Conservation (phyloP, 441 rosid genomes). For the Erodium trifolium region DNA sequence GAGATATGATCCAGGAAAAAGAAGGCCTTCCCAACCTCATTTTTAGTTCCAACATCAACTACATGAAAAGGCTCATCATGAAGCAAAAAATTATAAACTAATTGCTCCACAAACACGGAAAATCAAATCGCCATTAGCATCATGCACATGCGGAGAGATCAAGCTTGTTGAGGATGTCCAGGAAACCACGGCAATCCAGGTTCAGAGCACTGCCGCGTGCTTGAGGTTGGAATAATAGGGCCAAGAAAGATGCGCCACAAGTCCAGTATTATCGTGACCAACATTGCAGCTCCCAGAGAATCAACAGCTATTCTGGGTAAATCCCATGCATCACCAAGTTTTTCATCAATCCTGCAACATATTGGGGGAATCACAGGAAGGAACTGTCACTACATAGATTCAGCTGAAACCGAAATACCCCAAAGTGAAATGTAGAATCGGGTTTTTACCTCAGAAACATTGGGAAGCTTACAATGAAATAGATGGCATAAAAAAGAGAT, state of each 20-base stretch:
- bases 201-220: slow-evolving; percentile 47
- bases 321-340: slow-evolving; percentile 73
- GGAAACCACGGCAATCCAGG: slow-evolving; percentile 87
- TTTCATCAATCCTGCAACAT: slow-evolving; percentile 73
- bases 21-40: background rate
- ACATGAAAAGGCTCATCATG: background rate
- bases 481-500: slow-evolving; percentile 87
- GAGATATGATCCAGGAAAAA: background rate
- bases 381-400: background rate
- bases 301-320: slow-evolving; percentile 78
- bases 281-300: slow-evolving; percentile 95
- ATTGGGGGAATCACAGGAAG: background rate
- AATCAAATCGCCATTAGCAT: too few relatives aligned
- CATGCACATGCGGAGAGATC: background rate
- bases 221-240: slow-evolving; percentile 61
- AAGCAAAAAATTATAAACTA: background rate
- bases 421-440: slow-evolving; percentile 8
- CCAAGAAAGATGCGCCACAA: slow-evolving; percentile 91
- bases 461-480: slow-evolving; percentile 95
- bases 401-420: background rate
- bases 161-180: slow-evolving; percentile 22
- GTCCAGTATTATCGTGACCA: slow-evolving; percentile 92
- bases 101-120: background rate
- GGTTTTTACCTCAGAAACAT: slow-evolving; percentile 85
- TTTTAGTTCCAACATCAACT: background rate